Conservation (phyloP, 2,329 filamentous ascomycete genomes). For the Cladophialophora yegresii region DNA sequence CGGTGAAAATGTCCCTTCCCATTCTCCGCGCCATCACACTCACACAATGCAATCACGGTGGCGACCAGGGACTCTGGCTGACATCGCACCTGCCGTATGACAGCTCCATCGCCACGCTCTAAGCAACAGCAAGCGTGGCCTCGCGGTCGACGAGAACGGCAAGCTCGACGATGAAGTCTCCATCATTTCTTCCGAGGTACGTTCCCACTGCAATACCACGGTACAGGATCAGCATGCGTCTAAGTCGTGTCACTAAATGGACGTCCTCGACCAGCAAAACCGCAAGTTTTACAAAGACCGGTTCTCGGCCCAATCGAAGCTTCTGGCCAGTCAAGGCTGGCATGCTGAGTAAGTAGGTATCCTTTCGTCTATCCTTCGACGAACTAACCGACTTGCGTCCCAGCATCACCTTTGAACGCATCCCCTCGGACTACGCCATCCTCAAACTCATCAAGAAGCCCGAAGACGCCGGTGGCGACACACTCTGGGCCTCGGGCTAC, state of each 20-base stretch:
- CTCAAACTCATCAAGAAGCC: conserved; percentile 60
- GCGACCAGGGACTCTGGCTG: background rate
- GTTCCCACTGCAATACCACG: background rate
- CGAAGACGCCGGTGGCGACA: conserved; percentile 55
- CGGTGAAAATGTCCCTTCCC: background rate
- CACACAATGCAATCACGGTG: background rate
- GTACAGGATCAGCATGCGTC: background rate
- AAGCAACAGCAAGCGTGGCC: conserved; percentile 51
- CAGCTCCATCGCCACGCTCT: conserved; percentile 51
- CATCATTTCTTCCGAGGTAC: conserved; percentile 50
- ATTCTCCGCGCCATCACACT: background rate
- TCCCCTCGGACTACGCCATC: conserved; percentile 65
- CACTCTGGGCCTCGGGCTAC: conserved; percentile 68
- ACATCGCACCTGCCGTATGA: background rate
- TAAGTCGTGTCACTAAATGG: background rate
- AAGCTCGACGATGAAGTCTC: conserved; percentile 54
- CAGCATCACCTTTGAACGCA: conserved; percentile 63
- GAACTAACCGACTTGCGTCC: conserved; percentile 38
- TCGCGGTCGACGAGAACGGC: conserved; percentile 49
- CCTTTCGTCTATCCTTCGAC: conserved; percentile 36
- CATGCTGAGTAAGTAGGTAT: conserved; percentile 49
- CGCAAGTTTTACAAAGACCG: conserved; percentile 45
- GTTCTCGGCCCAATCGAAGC: conserved; percentile 38
- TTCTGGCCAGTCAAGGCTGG: conserved; percentile 45
- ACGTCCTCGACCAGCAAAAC: conserved; percentile 23